Evolutionary conservation across 345 rosid species (phyloP), one percentile per base, ranked within the genome.

Genomic region (Arabidopsis suecica): DNA sequence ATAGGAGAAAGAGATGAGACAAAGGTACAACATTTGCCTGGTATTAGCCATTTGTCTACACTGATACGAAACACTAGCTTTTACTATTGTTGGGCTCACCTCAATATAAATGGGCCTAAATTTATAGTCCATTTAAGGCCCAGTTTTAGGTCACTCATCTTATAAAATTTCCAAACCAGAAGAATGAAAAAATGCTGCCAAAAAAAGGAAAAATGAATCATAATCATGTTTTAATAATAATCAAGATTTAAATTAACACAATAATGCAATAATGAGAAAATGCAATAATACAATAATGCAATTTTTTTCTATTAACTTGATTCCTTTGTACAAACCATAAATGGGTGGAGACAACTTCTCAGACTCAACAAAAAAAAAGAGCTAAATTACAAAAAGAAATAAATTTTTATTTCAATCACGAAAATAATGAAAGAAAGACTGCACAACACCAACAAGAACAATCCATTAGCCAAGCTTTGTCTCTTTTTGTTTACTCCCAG

Each of bases 11-110:
- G 32, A 73, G 51, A 62, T 22, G 65, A 50, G 45, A 57, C 71
- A 64, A 13, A 10, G 47, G 28, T 20, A 50, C 51, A 38, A 68
- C 79, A 51, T 51, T 68, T 60, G 73, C 62, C 79, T 40, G 65
- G 47, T 56, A 4, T 51, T 11, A 74, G 22, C 61, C 51, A 58
- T 58, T 41, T 66, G 67, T 65, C 71, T 32, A 47, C 36, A 47
- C 36, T 74, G 38, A 28, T 68, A 40, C 54, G 18, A 44, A 18
- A 55, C 23, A 40, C 34, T 45, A 48, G 44, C 72, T 58, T 65
- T 20, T 20, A 55, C 48, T 22, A 22, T 4, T 22, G 8, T 75
- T 48, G 68, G 78, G 38, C 75, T 72, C 32, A 3, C 0, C 8
- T 40, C 3, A 16, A 51, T 53, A 7, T 11, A 10, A 45, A 0